Evolutionary conservation across 768 basidiomycete species (phyloP).

Genomic region (Kwoniella bestiolae): DNA sequence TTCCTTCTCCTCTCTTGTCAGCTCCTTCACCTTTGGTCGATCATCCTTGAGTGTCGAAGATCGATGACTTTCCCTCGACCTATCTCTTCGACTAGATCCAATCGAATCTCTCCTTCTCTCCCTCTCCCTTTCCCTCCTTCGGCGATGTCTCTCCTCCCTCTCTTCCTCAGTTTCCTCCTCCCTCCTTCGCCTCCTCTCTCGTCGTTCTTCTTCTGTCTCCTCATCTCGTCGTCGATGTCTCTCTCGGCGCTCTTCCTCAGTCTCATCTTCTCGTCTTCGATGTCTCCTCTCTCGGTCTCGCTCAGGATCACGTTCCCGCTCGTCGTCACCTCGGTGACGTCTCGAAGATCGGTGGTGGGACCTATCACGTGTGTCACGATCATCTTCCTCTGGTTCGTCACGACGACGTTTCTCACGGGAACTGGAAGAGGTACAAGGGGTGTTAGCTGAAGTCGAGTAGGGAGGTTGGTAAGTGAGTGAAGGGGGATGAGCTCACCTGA

Average conservation of each 20-base stretch:
- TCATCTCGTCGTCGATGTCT: conserved; percentile 26
- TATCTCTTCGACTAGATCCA: conserved; percentile 19
- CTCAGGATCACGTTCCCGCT: conserved; percentile 35
- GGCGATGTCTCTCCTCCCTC: conserved; percentile 29
- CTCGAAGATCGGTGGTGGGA: conserved; percentile 37
- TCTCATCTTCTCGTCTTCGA: conserved; percentile 33
- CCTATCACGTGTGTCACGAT: conserved; percentile 39
- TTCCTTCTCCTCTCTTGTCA: conserved; percentile 51
- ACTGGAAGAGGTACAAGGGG: conserved; percentile 11
- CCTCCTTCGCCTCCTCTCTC: conserved; percentile 16
- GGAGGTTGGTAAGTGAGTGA: background rate
- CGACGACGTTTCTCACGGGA: conserved; percentile 64
- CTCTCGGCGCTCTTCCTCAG: conserved; percentile 25
- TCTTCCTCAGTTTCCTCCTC: conserved; percentile 34
- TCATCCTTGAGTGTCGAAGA: conserved; percentile 19
- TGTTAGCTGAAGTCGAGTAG: background rate
- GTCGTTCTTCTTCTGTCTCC: conserved; percentile 26
- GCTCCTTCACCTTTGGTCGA: conserved; percentile 30
- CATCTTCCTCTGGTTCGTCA: conserved; percentile 60
- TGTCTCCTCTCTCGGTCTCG: conserved; percentile 25
- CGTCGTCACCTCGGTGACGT: conserved; percentile 57
- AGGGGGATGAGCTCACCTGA: conserved; percentile 37
- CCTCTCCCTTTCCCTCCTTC: conserved; percentile 27
- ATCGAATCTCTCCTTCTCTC: conserved; percentile 54
- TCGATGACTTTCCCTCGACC: conserved; percentile 41